Percentiles rank a stretch among this genome's conserved stretches.
These are phyloP conservation scores for Phialemonium atrogriseum DNA, from an alignment of 2,329 filamentous ascomycete species.

Conservation along the genomic window DNA sequence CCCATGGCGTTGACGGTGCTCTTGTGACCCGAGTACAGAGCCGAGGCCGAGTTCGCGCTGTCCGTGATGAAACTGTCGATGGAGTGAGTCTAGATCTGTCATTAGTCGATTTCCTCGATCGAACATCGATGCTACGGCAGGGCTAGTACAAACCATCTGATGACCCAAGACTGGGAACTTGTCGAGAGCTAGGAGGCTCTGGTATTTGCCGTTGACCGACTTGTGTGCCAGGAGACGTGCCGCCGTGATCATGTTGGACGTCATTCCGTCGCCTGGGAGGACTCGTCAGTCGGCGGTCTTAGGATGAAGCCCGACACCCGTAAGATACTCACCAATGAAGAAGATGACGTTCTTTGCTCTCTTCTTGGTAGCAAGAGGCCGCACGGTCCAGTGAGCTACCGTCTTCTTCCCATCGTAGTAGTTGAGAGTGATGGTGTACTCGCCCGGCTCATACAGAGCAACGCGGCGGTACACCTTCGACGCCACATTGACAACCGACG, in stretches of 20 bases:
- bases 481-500: constrained; percentile 71
- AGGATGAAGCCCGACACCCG: not conserved
- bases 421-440: constrained; percentile 65
- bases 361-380: constrained; percentile 59
- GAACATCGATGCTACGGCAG: too few relatives aligned
- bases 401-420: constrained; percentile 70
- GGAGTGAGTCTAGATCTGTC: constrained; percentile 56
- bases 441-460: constrained; percentile 68
- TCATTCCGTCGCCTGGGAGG: constrained; percentile 48
- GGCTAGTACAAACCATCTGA: constrained; percentile 50
- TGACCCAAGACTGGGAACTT: constrained; percentile 80
- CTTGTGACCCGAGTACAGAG: constrained; percentile 78
- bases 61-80: constrained; percentile 82
- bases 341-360: constrained; percentile 80
- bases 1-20: constrained; percentile 74
- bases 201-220: constrained; percentile 77
- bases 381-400: constrained; percentile 67
- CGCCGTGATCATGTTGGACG: constrained; percentile 72
- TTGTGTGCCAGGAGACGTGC: constrained; percentile 76
- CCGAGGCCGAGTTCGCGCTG: constrained; percentile 76
- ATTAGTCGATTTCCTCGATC: constrained; percentile 4
- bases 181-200: constrained; percentile 67
- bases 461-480: constrained; percentile 71
- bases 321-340: constrained; percentile 59
- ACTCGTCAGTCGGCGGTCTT: not conserved